A percentile compares a stretch with the other conserved stretches of the same genome.
Evolutionary conservation across 1,284 basidiomycete species (phyloP).

Genomic region (Violaceomyces palustris): DNA sequence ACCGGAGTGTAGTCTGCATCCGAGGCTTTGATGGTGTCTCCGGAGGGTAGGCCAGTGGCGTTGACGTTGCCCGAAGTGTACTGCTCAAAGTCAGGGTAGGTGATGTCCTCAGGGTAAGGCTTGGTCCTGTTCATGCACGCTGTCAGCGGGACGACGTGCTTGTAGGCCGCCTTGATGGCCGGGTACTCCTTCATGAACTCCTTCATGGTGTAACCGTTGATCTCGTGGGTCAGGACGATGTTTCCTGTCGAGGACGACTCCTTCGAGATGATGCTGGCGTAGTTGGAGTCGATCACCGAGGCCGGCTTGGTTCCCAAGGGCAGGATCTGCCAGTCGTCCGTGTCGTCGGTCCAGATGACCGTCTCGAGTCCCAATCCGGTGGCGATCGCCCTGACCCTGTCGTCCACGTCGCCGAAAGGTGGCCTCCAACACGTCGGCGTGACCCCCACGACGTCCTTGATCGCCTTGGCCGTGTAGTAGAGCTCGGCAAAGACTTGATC

Average conservation of each 20-base stretch:
- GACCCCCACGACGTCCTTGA: conserved; percentile 58
- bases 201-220: conserved; percentile 46
- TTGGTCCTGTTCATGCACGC: conserved; percentile 49
- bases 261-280: conserved; percentile 54
- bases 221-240: conserved; percentile 50
- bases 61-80: conserved; percentile 37
- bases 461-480: conserved; percentile 58
- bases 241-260: conserved; percentile 51
- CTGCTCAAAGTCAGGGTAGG: conserved; percentile 48
- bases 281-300: conserved; percentile 54
- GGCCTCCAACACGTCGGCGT: conserved; percentile 57
- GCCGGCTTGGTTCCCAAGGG: conserved; percentile 49
- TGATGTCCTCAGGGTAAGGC: conserved; percentile 56
- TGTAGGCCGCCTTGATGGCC: conserved; percentile 38
- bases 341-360: conserved; percentile 58
- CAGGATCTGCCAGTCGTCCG: conserved; percentile 55
- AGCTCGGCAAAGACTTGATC: conserved; percentile 60
- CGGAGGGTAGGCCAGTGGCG: conserved; percentile 34
- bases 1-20: too few relatives aligned
- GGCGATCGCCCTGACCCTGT: conserved; percentile 59
- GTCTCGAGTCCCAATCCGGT: conserved; percentile 56
- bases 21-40: conserved; percentile 22
- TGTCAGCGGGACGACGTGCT: conserved; percentile 48
- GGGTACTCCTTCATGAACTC: conserved; percentile 41
- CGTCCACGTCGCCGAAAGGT: conserved; percentile 59